phyloP scores from a whole-genome alignment of 768 basidiomycete genomes.

The Mycena indigotica region DNA sequence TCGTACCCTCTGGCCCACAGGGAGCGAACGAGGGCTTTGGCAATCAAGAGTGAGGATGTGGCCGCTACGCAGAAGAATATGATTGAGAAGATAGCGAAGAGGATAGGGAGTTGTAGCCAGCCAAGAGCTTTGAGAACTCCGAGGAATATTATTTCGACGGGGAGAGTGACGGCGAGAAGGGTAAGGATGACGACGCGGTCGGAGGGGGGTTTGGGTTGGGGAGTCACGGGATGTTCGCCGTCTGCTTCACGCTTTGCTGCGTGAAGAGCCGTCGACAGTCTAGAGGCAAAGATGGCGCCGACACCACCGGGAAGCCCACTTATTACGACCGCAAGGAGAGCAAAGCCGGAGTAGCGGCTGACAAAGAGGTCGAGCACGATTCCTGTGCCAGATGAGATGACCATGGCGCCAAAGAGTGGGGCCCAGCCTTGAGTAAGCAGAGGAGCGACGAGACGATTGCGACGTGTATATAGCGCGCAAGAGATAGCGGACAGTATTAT shows the following conservation, averaged over 20 bases:
- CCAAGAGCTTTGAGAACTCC: constrained; percentile 62
- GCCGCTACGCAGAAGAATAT: constrained; percentile 79
- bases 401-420: constrained; percentile 89
- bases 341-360: constrained; percentile 83
- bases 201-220: constrained; percentile 34
- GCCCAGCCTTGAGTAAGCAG: constrained; percentile 86
- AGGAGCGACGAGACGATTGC: constrained; percentile 69
- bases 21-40: constrained; percentile 65
- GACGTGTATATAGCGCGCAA: constrained; percentile 58
- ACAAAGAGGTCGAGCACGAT: constrained; percentile 92
- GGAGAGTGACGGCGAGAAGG: constrained; percentile 75
- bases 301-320: constrained; percentile 89
- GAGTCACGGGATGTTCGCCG: constrained; percentile 22
- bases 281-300: constrained; percentile 88
- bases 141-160: constrained; percentile 78
- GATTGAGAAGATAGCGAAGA: constrained; percentile 70
- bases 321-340: constrained; percentile 83
- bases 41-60: constrained; percentile 62
- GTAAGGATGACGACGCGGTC: constrained; percentile 63
- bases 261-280: constrained; percentile 88
- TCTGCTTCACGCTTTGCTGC: constrained; percentile 47
- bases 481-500: constrained; percentile 47
- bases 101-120: constrained; percentile 74
- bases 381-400: constrained; percentile 84
- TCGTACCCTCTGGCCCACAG: constrained; percentile 80